A percentile compares a stretch with the other conserved stretches of the same genome.
These are phyloP conservation scores for Jacaranda copaia DNA, from an alignment of 257 asterid genomes.

Conservation along the genomic window DNA sequence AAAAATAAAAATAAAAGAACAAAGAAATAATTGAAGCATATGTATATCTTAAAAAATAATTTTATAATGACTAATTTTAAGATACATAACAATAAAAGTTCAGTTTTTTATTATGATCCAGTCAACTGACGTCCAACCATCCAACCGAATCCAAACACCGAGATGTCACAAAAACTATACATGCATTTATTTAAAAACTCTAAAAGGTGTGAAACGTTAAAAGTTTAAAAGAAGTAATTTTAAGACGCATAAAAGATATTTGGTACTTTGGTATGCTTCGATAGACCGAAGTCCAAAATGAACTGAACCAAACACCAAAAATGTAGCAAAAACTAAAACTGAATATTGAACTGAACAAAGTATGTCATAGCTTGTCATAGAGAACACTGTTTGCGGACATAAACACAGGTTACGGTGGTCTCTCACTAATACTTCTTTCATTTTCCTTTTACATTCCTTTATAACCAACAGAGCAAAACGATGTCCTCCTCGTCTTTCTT, in stretches of 20 bases:
- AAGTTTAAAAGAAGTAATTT: no score
- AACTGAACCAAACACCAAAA: neutral
- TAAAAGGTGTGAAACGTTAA: neutral
- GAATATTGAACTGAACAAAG: neutral
- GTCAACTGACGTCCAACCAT: no score
- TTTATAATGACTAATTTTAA: no score
- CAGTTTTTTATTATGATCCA: neutral
- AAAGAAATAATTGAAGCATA: neutral
- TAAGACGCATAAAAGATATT: no score
- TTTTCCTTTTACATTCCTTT: neutral
- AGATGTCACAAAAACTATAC: no score
- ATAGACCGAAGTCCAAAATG: neutral
- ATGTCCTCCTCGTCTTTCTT: neutral
- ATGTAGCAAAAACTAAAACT: neutral
- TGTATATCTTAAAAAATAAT: no score
- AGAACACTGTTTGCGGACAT: neutral
- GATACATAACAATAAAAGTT: no score
- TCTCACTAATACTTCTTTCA: neutral
- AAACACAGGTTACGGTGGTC: neutral
- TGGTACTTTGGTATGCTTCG: no score
- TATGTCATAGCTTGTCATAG: neutral
- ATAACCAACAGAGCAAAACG: slow-evolving; percentile 1
- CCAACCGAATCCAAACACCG: no score
- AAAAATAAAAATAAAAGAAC: no score
- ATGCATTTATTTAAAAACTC: neutral